Evolutionary conservation across 164 flowering plant genomes (phyloP).

Genomic region (Stephania cephalantha): DNA sequence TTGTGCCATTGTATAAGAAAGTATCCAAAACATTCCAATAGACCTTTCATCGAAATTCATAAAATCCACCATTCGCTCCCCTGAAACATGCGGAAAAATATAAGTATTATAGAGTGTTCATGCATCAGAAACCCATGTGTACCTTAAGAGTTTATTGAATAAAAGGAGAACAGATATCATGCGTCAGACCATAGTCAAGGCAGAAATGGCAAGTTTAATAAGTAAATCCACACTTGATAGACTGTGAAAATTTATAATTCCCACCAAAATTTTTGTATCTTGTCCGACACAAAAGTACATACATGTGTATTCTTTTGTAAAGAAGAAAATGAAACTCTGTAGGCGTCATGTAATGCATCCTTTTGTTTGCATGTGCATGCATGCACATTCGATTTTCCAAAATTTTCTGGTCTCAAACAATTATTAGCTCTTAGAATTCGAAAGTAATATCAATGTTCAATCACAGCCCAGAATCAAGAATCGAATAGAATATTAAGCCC

Average conservation of each 20-base stretch:
- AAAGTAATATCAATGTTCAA: neutral
- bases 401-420: neutral
- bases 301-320: too few species aligned
- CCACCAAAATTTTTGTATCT: too few species aligned
- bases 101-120: neutral
- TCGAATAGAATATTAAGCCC: neutral
- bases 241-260: too few species aligned
- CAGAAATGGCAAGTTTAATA: neutral
- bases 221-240: neutral
- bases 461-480: neutral
- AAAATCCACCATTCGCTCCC: conserved; percentile 84
- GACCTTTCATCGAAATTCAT: conserved; percentile 93
- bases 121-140: neutral
- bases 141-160: neutral
- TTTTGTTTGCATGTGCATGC: too few species aligned
- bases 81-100: conserved; percentile 25
- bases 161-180: neutral
- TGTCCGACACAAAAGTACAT: too few species aligned
- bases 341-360: too few species aligned
- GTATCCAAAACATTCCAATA: conserved; percentile 99
- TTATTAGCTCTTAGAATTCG: neutral
- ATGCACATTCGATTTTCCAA: neutral
- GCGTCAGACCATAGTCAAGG: neutral
- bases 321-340: too few species aligned
- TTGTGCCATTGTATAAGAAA: conserved; percentile 90